Evolutionary conservation across 495 filamentous ascomycete genomes (phyloP).

Genomic region (Filosporella fistucella): DNA sequence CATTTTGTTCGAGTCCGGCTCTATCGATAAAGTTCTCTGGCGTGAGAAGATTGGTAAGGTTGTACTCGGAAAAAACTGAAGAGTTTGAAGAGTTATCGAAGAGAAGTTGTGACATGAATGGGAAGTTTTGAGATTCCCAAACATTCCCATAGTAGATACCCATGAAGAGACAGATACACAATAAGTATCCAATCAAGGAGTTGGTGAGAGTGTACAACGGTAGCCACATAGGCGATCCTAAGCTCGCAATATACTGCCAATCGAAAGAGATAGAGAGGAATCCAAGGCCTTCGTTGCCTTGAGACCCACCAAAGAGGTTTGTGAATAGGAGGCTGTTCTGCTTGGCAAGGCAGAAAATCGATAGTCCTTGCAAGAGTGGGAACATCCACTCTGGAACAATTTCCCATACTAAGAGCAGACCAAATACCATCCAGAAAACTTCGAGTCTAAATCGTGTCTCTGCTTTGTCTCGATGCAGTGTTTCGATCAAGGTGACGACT

Average conservation of each 20-base stretch:
- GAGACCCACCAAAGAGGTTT: slow-evolving; percentile 50
- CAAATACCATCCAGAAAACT: slow-evolving; percentile 37
- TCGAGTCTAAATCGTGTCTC: slow-evolving; percentile 25
- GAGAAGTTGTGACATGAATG: slow-evolving; percentile 43
- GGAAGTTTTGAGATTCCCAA: slow-evolving; percentile 43
- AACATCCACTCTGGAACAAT: slow-evolving; percentile 47
- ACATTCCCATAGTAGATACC: slow-evolving; percentile 37
- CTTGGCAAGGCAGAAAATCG: slow-evolving; percentile 52
- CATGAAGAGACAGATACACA: slow-evolving; percentile 11
- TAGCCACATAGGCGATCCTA: slow-evolving; percentile 7
- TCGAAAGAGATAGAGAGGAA: slow-evolving; percentile 54
- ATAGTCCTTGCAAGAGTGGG: slow-evolving; percentile 47
- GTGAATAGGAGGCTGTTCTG: slow-evolving; percentile 49
- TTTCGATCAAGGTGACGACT: slow-evolving; percentile 39
- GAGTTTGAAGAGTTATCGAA: slow-evolving; percentile 37
- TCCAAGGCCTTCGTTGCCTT: slow-evolving; percentile 42
- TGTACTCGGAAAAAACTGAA: slow-evolving; percentile 22
- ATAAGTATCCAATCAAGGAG: slow-evolving; percentile 7
- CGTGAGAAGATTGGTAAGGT: slow-evolving; percentile 33
- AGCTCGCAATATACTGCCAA: slow-evolving; percentile 42
- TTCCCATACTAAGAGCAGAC: slow-evolving; percentile 40
- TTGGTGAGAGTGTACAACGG: slow-evolving; percentile 17
- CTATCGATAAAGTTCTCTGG: slow-evolving; percentile 32
- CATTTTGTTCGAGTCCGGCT: slow-evolving; percentile 26
- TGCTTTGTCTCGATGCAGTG: slow-evolving; percentile 25